Conservation (phyloP, 1,284 basidiomycete genomes). For the Hypsizygus ulmarius region DNA sequence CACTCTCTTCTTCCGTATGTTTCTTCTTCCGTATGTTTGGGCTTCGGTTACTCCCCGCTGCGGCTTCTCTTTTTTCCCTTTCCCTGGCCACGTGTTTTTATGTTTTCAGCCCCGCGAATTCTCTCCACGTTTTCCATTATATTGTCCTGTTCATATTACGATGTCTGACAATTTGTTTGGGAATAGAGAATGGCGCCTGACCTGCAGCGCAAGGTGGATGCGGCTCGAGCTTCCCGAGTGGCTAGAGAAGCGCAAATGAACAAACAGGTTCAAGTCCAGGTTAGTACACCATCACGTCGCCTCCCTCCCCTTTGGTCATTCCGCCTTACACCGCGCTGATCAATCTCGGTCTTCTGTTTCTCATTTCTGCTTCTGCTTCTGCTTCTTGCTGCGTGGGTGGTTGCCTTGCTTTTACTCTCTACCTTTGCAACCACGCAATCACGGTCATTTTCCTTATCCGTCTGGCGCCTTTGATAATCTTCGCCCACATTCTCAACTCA, state of each 20-base stretch:
- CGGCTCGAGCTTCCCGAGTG: conserved; percentile 52
- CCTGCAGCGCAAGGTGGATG: conserved; percentile 63
- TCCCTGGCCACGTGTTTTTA: not conserved
- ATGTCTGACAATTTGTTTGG: conserved; percentile 8
- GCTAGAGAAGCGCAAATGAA: conserved; percentile 54
- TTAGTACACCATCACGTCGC: conserved; percentile 26
- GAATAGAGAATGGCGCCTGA: conserved; percentile 66
- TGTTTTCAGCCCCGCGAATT: not conserved
- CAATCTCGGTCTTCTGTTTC: no score
- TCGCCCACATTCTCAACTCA: not conserved
- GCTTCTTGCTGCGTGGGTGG: not conserved
- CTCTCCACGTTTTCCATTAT: not conserved
- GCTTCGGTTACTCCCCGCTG: conserved; percentile 5
- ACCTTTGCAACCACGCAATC: not conserved
- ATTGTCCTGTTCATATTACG: conserved; percentile 9
- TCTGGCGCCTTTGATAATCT: not conserved
- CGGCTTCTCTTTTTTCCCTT: not conserved
- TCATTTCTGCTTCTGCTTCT: not conserved
- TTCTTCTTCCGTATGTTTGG: conserved; percentile 4
- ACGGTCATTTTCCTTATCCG: not conserved
- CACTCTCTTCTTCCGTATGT: conserved; percentile 6
- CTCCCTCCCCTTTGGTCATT: not conserved
- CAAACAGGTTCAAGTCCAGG: conserved; percentile 56
- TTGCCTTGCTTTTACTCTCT: no score
- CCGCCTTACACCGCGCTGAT: conserved; percentile 7